Evolutionary conservation across 305 asterid species (phyloP).

Genomic region (Fraxinus sp.): DNA sequence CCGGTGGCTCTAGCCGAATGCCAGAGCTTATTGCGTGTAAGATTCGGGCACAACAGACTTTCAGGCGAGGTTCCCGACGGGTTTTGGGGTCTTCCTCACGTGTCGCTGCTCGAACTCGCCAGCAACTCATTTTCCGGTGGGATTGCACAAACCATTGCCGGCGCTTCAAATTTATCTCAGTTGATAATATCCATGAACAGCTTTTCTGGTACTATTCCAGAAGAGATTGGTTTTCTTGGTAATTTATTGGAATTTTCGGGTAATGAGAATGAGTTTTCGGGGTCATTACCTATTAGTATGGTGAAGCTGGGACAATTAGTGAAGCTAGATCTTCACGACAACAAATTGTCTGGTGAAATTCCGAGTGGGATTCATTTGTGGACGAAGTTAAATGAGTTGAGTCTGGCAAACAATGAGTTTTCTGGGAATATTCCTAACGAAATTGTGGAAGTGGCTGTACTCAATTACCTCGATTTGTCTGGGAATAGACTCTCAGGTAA

Average conservation of each 20-base stretch:
- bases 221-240: conserved; percentile 71
- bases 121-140: conserved; percentile 71
- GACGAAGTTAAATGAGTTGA: conserved; percentile 82
- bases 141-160: conserved; percentile 63
- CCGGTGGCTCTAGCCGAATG: conserved; percentile 70
- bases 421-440: conserved; percentile 78
- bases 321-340: conserved; percentile 76
- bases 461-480: conserved; percentile 90
- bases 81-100: conserved; percentile 88
- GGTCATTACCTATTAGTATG: conserved; percentile 65
- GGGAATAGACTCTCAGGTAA: conserved; percentile 66
- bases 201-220: conserved; percentile 73
- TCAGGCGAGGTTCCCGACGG: conserved; percentile 69
- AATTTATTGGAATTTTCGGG: conserved; percentile 66
- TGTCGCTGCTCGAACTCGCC: conserved; percentile 72
- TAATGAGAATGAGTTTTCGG: conserved; percentile 58
- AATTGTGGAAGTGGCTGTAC: conserved; percentile 64
- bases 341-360: conserved; percentile 58
- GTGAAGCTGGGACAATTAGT: conserved; percentile 77
- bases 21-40: conserved; percentile 67
- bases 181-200: conserved; percentile 63
- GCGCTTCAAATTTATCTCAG: conserved; percentile 80
- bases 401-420: conserved; percentile 67
- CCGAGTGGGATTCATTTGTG: conserved; percentile 63
- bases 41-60: conserved; percentile 66